Base-by-base conservation (phyloP, 1,284 basidiomycete species). In the Phellinidium pouzarii region DNA sequence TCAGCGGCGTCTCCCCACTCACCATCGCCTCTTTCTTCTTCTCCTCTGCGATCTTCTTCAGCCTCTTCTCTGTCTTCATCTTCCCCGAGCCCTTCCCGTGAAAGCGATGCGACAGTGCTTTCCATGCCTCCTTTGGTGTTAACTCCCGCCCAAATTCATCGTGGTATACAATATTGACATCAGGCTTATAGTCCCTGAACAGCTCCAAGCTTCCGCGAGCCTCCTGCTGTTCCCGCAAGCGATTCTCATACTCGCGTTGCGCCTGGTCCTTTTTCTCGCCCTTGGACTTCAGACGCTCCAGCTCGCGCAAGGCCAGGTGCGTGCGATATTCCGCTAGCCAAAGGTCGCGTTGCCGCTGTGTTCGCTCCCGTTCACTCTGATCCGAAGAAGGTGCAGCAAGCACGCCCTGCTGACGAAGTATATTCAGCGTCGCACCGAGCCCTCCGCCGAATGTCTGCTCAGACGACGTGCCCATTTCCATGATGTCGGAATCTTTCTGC, bases 121-220 rank as follows among this genome's bases (percentile, higher is more conserved):
- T 95, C 93, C 94, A 96, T 11, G 94, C 93, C 71, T 99, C 96
- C 75, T 98, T 98, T 29, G 86, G 84, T 22, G 88, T 91, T 65
- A 98, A 75, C 58, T 77, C 68, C 19, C 94, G 78, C n/a, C 96
- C 96, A 65, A 92, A 91, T 68, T 96, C 94, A 67, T 99, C 96
- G 60, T 95, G 88, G 68, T 99, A 99, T 55, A 89, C 88, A 64
- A 99, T 91, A 59, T 95, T 91, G 61, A 99, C 79, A 67, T 96
- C 94, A 1, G 96, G 96, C 69, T 94, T 96, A 76, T 99, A 99
- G 65, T 88, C 79, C 69, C 86, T 89, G 79, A 90, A 99, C 45
- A 82, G 67, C 36, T 96, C 91, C 60, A 94, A 71, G 43, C 82
- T 80, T 25, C 88, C 80, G 38, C 90, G 80, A 6, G 94, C 89